A percentile compares a stretch with the other conserved stretches of the same genome.
These are phyloP conservation scores for Hyphopichia buzzinii DNA, from an alignment of 1,139 yeast genomes.

Conservation along the genomic window DNA sequence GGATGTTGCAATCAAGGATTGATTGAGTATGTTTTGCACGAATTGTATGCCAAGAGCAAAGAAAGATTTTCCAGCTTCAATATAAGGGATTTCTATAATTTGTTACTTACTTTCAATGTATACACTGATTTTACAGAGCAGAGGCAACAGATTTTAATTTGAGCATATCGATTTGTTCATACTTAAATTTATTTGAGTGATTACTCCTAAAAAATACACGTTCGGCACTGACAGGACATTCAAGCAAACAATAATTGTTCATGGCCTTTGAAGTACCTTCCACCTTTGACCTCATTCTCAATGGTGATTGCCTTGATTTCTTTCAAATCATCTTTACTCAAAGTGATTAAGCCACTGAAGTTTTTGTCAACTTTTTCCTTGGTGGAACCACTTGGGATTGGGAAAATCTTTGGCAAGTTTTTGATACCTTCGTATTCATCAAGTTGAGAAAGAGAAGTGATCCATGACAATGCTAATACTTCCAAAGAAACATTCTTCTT, in stretches of 20 bases:
- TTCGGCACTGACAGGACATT: not conserved
- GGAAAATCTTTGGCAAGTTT: conserved; percentile 58
- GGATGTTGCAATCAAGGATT: no score
- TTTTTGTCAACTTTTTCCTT: conserved; percentile 59
- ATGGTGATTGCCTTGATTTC: conserved; percentile 45
- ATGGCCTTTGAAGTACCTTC: conserved; percentile 39
- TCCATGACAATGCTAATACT: conserved; percentile 74
- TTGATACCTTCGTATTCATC: conserved; percentile 28
- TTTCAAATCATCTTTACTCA: conserved; percentile 53
- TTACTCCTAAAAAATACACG: no score
- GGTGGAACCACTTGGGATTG: conserved; percentile 76
- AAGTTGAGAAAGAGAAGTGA: conserved; percentile 36
- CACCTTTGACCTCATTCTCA: conserved; percentile 43
- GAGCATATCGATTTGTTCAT: no score
- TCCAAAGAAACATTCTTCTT: conserved; percentile 52
- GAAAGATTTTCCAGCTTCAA: no score
- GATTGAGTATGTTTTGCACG: no score
- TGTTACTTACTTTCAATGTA: no score
- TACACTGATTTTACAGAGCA: no score
- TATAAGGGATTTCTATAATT: no score
- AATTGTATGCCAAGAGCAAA: no score
- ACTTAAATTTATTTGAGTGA: no score
- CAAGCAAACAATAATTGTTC: conserved; percentile 10
- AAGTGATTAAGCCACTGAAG: conserved; percentile 38
- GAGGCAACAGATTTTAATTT: no score